Percentiles rank a stretch among this genome's conserved stretches.
These are phyloP conservation scores for Alternaria triticimaculans DNA, from an alignment of 2,329 filamentous ascomycete genomes.

Conservation along the genomic window DNA sequence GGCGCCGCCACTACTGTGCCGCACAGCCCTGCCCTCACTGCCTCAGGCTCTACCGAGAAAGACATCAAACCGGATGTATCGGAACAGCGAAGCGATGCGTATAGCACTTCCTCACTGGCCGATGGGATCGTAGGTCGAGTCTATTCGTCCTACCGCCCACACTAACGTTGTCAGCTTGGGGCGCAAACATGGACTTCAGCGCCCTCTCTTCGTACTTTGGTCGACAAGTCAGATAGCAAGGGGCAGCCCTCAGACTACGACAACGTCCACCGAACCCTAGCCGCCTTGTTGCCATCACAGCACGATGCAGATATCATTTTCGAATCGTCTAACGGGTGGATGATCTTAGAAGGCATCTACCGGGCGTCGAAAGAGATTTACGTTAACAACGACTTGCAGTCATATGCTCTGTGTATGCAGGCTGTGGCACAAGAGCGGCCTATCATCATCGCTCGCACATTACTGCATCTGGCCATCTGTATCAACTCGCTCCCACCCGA, in stretches of 20 bases:
- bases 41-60: slow-evolving; percentile 27
- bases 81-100: slow-evolving; percentile 28
- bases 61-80: slow-evolving; percentile 26
- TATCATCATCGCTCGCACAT: slow-evolving; percentile 43
- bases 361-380: slow-evolving; percentile 39
- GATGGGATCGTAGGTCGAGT: slow-evolving; percentile 38
- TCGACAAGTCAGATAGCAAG: slow-evolving; percentile 20
- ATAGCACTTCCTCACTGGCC: slow-evolving; percentile 38
- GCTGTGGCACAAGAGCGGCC: slow-evolving; percentile 35
- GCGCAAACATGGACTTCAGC: slow-evolving; percentile 41
- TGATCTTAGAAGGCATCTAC: slow-evolving; percentile 39
- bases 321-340: slow-evolving; percentile 47
- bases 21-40: slow-evolving; percentile 29
- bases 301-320: slow-evolving; percentile 47
- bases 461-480: slow-evolving; percentile 45
- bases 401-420: slow-evolving; percentile 43
- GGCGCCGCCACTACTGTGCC: slow-evolving; percentile 14
- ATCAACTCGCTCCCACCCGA: slow-evolving; percentile 43
- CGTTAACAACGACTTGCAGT: slow-evolving; percentile 38
- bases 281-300: slow-evolving; percentile 43
- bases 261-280: slow-evolving; percentile 27
- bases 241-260: slow-evolving; percentile 19
- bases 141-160: not conserved
- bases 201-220: slow-evolving; percentile 35
- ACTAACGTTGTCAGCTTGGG: slow-evolving; percentile 33